These are phyloP conservation scores for apple (Malus domestica) DNA, from an alignment of 306 rosid genomes.

Conservation along the genomic window ASM211411v1 NC_041797.1:3109501-3110000, in stretches of 20 bases:
- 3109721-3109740: constrained; percentile 59
- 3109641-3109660: constrained; percentile 35
- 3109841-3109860: neutral
- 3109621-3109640: constrained; percentile 52
- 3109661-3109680: constrained; percentile 82
- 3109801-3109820: constrained; percentile 44
- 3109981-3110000: constrained; percentile 60
- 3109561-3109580: constrained; percentile 58
- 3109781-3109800: constrained; percentile 66
- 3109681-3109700: constrained; percentile 51
- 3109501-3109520: constrained; percentile 73
- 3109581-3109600: constrained; percentile 37
- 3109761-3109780: constrained; percentile 72
- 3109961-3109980: constrained; percentile 66
- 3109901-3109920: constrained; percentile 59
- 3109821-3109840: neutral
- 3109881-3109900: neutral
- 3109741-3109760: constrained; percentile 56
- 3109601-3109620: constrained; percentile 32
- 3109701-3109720: constrained; percentile 83
- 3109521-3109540: constrained; percentile 49
- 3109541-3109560: constrained; percentile 48
- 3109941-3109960: constrained; percentile 51
- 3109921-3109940: constrained; percentile 31
- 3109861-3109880: neutral